Percentiles rank a stretch among this genome's conserved stretches.
These are phyloP conservation scores for Phytophthora pini DNA, from an alignment of 352 stramenopile genomes.

Conservation along the genomic window DNA sequence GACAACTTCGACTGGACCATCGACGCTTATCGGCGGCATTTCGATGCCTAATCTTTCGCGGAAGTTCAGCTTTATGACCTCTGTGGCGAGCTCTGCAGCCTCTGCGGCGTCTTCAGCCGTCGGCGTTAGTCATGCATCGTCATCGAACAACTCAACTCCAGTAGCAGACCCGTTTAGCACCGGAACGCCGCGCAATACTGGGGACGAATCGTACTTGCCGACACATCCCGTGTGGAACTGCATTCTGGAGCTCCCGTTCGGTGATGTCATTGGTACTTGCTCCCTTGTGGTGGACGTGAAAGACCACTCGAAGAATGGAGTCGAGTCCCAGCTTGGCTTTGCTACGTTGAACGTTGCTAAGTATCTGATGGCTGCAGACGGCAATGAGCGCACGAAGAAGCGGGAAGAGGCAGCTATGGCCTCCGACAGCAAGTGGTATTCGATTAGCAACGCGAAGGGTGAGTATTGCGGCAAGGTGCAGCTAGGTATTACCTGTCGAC, in stretches of 20 bases:
- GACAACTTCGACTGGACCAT: slow-evolving; percentile 25
- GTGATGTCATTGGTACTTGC: slow-evolving; percentile 77
- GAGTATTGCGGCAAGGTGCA: slow-evolving; percentile 90
- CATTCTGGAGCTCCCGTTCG: slow-evolving; percentile 78
- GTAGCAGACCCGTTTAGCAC: slow-evolving; percentile 57
- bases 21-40: slow-evolving; percentile 53
- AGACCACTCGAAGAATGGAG: slow-evolving; percentile 55
- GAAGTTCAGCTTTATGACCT: slow-evolving; percentile 79
- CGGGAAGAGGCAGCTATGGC: slow-evolving; percentile 77
- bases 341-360: slow-evolving; percentile 82
- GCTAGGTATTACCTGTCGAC: slow-evolving; percentile 78
- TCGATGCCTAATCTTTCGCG: slow-evolving; percentile 77
- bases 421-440: slow-evolving; percentile 85
- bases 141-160: slow-evolving; percentile 32
- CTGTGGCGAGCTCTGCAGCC: slow-evolving; percentile 43
- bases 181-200: slow-evolving; percentile 59
- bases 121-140: slow-evolving; percentile 19
- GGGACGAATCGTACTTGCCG: slow-evolving; percentile 62
- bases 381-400: slow-evolving; percentile 37
- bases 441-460: slow-evolving; percentile 83
- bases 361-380: slow-evolving; percentile 79
- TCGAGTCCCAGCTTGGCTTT: slow-evolving; percentile 63
- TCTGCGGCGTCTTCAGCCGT: slow-evolving; percentile 44
- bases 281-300: slow-evolving; percentile 79
- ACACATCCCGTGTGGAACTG: slow-evolving; percentile 87